These are phyloP conservation scores for Dactylorhiza incarnata DNA, from an alignment of 106 monocot species.

Conservation along the genomic window DNA sequence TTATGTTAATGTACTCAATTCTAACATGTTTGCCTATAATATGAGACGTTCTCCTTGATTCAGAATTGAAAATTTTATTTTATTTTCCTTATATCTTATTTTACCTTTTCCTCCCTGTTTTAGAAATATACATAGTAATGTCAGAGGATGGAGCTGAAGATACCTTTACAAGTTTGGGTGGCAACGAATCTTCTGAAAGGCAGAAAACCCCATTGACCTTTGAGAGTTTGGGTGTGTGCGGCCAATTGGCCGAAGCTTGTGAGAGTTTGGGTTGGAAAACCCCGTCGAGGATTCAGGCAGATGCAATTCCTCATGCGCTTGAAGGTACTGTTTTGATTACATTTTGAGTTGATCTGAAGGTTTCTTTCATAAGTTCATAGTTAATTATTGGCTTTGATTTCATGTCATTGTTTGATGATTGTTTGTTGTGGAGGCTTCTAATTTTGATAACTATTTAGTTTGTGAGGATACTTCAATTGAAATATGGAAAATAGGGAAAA, in stretches of 20 bases:
- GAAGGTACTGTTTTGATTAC: constrained; percentile 33
- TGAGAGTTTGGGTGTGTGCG: constrained; percentile 48
- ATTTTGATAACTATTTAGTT: not conserved
- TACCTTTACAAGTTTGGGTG: constrained; percentile 58
- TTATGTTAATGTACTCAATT: too few species aligned
- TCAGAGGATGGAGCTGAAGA: not conserved
- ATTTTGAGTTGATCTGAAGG: not conserved
- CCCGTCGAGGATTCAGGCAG: constrained; percentile 69
- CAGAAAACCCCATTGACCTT: constrained; percentile 40
- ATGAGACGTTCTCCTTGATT: too few species aligned
- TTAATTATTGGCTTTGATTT: not conserved
- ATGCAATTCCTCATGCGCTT: constrained; percentile 73
- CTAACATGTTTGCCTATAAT: too few species aligned
- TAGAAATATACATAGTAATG: not conserved
- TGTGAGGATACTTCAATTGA: not conserved
- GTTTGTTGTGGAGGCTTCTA: not conserved
- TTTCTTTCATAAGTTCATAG: not conserved
- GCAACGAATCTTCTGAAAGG: too few species aligned
- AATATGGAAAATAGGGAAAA: not conserved
- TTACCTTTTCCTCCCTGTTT: not conserved
- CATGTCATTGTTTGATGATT: not conserved
- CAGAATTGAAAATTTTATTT: too few species aligned
- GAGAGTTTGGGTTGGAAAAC: constrained; percentile 55
- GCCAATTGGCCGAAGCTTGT: constrained; percentile 67
- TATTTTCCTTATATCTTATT: not conserved